phyloP scores from a whole-genome alignment of 768 basidiomycete species.

The Pisolithus orientalis region DNA sequence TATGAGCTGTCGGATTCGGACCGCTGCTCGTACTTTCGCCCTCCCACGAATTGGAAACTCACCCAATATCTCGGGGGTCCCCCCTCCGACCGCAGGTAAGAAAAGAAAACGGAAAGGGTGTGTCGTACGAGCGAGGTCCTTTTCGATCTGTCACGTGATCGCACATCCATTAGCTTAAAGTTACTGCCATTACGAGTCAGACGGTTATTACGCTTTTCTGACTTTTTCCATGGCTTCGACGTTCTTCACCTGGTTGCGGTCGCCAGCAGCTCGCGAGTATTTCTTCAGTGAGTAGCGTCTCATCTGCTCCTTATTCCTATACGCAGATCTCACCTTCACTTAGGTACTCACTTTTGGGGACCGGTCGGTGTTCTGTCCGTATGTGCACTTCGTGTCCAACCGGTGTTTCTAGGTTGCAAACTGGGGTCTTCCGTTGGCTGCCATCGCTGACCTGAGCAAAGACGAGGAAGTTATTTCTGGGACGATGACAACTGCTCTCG shows the following conservation, averaged over 20 bases:
- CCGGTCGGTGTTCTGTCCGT: conserved; percentile 55
- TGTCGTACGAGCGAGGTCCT: not conserved
- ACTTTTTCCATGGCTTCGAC: conserved; percentile 62
- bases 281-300: conserved; percentile 77
- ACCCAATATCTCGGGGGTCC: no score
- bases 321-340: conserved; percentile 9
- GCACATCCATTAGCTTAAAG: not conserved
- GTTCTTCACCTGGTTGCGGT: conserved; percentile 85
- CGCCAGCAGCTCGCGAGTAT: conserved; percentile 87
- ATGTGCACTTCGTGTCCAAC: conserved; percentile 3
- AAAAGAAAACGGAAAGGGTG: no score
- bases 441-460: conserved; percentile 82
- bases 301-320: conserved; percentile 4
- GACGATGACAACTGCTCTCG: conserved; percentile 89
- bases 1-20: not conserved
- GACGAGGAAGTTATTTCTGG: conserved; percentile 98
- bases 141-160: conserved; percentile 10
- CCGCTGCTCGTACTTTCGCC: no score
- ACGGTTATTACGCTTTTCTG: not conserved
- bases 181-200: not conserved
- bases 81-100: no score
- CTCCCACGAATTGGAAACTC: no score
- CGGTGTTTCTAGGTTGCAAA: conserved; percentile 72
- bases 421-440: conserved; percentile 96
- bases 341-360: conserved; percentile 98